Evolutionary conservation across 23 red algal species (phyloP).

Genomic region (Gracilaria caudata): DNA sequence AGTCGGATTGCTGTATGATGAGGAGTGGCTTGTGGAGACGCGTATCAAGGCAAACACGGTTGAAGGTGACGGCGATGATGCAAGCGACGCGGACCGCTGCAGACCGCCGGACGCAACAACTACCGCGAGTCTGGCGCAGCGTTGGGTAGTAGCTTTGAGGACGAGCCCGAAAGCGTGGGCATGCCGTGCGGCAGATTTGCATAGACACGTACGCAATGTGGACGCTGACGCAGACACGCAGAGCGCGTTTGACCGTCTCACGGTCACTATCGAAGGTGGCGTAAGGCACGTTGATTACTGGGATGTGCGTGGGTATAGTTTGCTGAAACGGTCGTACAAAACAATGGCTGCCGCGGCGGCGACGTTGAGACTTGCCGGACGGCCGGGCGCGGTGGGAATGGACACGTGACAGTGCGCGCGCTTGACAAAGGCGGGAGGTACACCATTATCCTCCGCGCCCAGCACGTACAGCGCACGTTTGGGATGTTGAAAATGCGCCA

Average conservation of each 20-base stretch:
- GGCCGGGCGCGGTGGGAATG: slow-evolving; percentile 48
- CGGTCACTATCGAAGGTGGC: slow-evolving; percentile 17
- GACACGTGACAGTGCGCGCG: slow-evolving; percentile 50
- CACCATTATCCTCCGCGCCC: slow-evolving; percentile 57
- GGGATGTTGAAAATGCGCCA: slow-evolving; percentile 55
- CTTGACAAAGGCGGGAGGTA: slow-evolving; percentile 51
- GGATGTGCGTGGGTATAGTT: slow-evolving; percentile 3
- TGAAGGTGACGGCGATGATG: background rate
- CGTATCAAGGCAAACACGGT: background rate
- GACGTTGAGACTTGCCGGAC: slow-evolving; percentile 63
- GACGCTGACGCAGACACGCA: slow-evolving; percentile 16
- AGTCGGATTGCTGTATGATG: slow-evolving; percentile 1
- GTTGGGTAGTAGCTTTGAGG: slow-evolving; percentile 10
- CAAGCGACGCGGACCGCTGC: slow-evolving; percentile 19
- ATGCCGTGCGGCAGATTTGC: slow-evolving; percentile 31
- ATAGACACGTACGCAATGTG: background rate
- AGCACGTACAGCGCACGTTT: slow-evolving; percentile 74
- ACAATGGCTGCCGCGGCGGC: slow-evolving; percentile 75
- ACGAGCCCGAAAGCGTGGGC: slow-evolving; percentile 14
- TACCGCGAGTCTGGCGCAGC: background rate
- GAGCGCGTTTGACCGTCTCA: background rate
- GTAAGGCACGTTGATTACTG: background rate
- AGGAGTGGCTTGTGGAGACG: background rate
- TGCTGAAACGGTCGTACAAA: slow-evolving; percentile 59
- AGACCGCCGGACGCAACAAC: slow-evolving; percentile 5